Evolutionary conservation across 2,329 filamentous ascomycete genomes (phyloP).

Genomic region (Beauveria pseudobassiana): DNA sequence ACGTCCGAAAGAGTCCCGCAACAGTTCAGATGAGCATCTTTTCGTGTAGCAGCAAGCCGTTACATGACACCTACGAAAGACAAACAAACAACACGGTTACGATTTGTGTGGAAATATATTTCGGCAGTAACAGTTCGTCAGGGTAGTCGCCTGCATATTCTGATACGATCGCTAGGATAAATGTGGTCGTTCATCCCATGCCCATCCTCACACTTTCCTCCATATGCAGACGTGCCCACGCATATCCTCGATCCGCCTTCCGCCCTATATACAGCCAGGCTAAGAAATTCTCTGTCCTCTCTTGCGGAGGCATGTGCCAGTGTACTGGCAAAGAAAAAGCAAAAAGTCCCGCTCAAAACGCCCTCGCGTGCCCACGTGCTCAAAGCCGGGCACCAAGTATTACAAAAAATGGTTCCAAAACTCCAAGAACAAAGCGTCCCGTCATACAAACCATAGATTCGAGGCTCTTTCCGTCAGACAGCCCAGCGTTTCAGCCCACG

Average conservation of each 20-base stretch:
- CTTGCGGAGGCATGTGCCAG: background rate
- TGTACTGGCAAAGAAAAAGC: background rate
- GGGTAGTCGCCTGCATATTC: background rate
- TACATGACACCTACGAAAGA: too few relatives aligned
- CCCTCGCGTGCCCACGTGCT: background rate
- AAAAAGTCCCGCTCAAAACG: conserved; percentile 5
- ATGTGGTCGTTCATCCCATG: background rate
- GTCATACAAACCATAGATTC: background rate
- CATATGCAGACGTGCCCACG: background rate
- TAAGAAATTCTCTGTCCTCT: background rate
- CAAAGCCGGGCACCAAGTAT: background rate
- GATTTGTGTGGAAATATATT: background rate
- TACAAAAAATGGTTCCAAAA: background rate
- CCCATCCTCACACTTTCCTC: background rate
- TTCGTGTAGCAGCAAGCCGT: too few relatives aligned
- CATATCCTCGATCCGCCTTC: background rate
- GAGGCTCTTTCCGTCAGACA: background rate
- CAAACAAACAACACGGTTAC: background rate
- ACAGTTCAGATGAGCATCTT: too few relatives aligned
- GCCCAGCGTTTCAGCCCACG: conserved; percentile 15
- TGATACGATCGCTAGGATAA: background rate
- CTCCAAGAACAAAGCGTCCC: background rate
- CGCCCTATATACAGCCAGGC: background rate
- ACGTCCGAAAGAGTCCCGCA: too few relatives aligned
- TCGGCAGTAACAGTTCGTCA: background rate